Percentiles rank a stretch among this genome's conserved stretches.
Evolutionary conservation across 2,329 filamentous ascomycete species (phyloP).

Genomic region (Penicillium rolfsii): DNA sequence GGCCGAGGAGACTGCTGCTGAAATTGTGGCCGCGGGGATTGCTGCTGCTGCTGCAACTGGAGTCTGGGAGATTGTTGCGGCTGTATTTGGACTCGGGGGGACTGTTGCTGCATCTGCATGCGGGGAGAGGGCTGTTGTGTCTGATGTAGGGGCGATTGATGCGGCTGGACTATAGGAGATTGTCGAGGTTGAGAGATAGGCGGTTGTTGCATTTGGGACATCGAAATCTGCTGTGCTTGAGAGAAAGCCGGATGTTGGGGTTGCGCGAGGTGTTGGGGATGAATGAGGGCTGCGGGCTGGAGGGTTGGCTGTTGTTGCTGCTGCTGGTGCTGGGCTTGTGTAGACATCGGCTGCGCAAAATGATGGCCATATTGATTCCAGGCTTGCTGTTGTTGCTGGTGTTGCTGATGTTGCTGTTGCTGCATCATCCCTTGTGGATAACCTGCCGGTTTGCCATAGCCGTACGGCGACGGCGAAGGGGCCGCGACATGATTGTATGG

Average conservation of each 20-base stretch:
- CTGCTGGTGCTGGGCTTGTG: conserved; percentile 29
- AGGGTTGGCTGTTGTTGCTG: conserved; percentile 25
- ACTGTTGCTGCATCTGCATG: conserved; percentile 7
- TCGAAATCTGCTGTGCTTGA: conserved; percentile 20
- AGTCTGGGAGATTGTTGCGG: conserved; percentile 11
- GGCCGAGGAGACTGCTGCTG: conserved; percentile 9
- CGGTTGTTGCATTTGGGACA: conserved; percentile 2
- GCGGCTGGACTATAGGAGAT: conserved; percentile 7
- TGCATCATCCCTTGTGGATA: conserved; percentile 41
- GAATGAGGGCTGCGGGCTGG: conserved; percentile 23
- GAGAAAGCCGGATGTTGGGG: conserved; percentile 27
- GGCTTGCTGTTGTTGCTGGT: conserved; percentile 27
- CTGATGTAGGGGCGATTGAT: conserved; percentile 6
- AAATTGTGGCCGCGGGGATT: conserved; percentile 13
- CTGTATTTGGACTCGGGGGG: conserved; percentile 5
- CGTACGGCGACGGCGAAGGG: conserved; percentile 32
- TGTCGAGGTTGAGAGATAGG: conserved; percentile 6
- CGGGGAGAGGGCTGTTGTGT: conserved; percentile 16
- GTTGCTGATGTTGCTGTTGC: conserved; percentile 23
- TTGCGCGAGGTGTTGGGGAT: conserved; percentile 40
- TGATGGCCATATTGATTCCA: conserved; percentile 8
- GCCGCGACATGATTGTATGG: conserved; percentile 42
- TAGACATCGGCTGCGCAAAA: conserved; percentile 27
- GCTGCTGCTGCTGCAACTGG: conserved; percentile 12
- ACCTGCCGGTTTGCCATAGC: conserved; percentile 41